Evolutionary conservation across 768 basidiomycete species (phyloP), one percentile per base, ranked within the genome.

Genomic region (Lentinus brumalis): DNA sequence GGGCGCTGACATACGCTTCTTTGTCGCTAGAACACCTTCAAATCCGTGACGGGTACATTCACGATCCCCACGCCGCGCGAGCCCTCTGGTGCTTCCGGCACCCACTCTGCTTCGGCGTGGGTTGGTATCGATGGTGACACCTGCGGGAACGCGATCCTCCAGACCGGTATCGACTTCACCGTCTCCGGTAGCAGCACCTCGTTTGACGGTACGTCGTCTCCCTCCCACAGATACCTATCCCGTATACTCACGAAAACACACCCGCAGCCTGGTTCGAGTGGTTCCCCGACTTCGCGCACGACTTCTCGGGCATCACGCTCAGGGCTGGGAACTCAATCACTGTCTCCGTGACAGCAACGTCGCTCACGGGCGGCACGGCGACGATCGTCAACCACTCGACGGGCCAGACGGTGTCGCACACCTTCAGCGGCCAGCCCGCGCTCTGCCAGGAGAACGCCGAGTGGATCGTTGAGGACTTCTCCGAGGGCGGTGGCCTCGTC

Each of bases 41-140:
- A 71, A 66, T 67, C 71, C 31, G 74, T 76, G 21, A 75, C 74
- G 15, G 74, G 68, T 10, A 76, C 75, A 3, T 74, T 75, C 62
- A 65, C 66, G 21, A 70, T 75, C 21, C 74, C 74, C 41, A 75
- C 72, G 6, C 74, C 74, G 14, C 49, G 50, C 5, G 68, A 65
- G 49, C 66, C 68, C 12, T 70, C 69, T 16, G 69, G 66, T 44
- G 69, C 64, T 52, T 59, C 61, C 15, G 60, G 67, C 53, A 59
- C 60, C n/a, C 63, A 71, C 65, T 64, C 76, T 9, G 70, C 73
- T 0, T 72, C 76, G 18, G 73, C 73, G 2, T 77, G 74, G 75
- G 75, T 77, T 51, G 74, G 76, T 35, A 75, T 75, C 53, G 75
- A 75, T 56, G 75, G 75, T 39, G 73, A 73, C 67, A 74, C 75